These are phyloP conservation scores for Fusarium sp. DNA, from an alignment of 2,329 filamentous ascomycete genomes.

Conservation along the genomic window DNA sequence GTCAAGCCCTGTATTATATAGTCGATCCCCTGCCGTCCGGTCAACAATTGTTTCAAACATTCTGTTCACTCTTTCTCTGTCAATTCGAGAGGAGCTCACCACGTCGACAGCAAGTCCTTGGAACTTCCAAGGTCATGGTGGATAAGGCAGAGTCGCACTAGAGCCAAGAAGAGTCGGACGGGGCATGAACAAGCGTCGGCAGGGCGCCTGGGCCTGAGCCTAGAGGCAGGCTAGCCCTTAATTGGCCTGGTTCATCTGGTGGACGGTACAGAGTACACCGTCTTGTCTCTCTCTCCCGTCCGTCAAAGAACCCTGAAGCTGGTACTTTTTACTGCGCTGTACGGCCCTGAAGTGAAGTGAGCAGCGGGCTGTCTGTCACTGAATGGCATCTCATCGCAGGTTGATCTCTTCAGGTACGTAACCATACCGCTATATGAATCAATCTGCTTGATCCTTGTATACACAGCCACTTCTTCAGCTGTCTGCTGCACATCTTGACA, in stretches of 20 bases:
- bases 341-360: background rate
- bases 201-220: conserved; percentile 40
- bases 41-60: conserved; percentile 22
- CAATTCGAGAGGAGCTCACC: conserved; percentile 23
- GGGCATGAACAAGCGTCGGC: conserved; percentile 39
- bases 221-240: conserved; percentile 35
- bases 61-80: background rate
- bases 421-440: conserved; percentile 33
- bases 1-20: background rate
- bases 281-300: background rate
- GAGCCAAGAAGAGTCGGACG: conserved; percentile 30
- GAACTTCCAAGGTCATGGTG: conserved; percentile 32
- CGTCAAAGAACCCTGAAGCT: conserved; percentile 10
- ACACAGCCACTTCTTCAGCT: conserved; percentile 3
- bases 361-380: conserved; percentile 1
- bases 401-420: conserved; percentile 20
- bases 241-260: conserved; percentile 10
- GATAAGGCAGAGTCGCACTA: conserved; percentile 35
- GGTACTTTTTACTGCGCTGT: background rate
- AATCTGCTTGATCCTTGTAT: background rate
- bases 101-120: conserved; percentile 25
- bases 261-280: conserved; percentile 17
- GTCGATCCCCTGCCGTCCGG: conserved; percentile 8
- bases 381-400: conserved; percentile 22
- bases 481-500: background rate